phyloP scores from a whole-genome alignment of 2,329 filamentous ascomycete species.

The Alternaria gansuensis region DNA sequence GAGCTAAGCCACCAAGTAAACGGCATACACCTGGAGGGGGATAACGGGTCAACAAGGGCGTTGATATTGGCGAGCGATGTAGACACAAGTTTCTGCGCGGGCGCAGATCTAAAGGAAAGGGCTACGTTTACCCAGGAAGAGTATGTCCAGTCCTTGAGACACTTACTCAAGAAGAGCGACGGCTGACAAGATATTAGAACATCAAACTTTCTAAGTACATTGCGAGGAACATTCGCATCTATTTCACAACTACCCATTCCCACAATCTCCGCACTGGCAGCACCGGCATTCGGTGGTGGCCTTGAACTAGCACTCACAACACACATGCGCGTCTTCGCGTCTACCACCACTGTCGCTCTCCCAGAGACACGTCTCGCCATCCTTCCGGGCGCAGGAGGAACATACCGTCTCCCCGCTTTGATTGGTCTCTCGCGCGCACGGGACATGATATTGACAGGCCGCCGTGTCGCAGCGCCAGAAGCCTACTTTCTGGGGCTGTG shows the following conservation, averaged over 20 bases:
- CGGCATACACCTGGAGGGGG: conserved; percentile 69
- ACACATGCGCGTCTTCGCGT: conserved; percentile 85
- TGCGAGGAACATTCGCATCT: conserved; percentile 77
- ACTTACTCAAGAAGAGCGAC: neutral
- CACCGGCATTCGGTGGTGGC: conserved; percentile 87
- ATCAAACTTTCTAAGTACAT: conserved; percentile 75
- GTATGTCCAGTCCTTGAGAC: conserved; percentile 60
- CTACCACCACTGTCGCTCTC: conserved; percentile 79
- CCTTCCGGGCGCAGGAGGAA: conserved; percentile 93
- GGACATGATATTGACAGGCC: conserved; percentile 88
- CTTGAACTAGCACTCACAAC: conserved; percentile 92
- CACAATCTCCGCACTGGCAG: conserved; percentile 87
- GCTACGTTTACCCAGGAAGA: conserved; percentile 78
- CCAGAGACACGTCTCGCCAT: conserved; percentile 94
- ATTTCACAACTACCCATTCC: conserved; percentile 83
- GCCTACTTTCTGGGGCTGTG: conserved; percentile 91
- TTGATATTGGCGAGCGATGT: conserved; percentile 84
- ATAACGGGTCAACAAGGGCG: conserved; percentile 73
- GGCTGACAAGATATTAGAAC: conserved; percentile 66
- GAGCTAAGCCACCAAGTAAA: conserved; percentile 77
- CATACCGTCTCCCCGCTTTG: conserved; percentile 82
- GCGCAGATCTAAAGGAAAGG: conserved; percentile 92
- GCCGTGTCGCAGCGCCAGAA: conserved; percentile 82
- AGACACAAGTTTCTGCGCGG: conserved; percentile 91
- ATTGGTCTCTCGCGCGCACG: conserved; percentile 84